phyloP scores from a whole-genome alignment of 352 stramenopile species.

The Globisporangium yorkense region DNA sequence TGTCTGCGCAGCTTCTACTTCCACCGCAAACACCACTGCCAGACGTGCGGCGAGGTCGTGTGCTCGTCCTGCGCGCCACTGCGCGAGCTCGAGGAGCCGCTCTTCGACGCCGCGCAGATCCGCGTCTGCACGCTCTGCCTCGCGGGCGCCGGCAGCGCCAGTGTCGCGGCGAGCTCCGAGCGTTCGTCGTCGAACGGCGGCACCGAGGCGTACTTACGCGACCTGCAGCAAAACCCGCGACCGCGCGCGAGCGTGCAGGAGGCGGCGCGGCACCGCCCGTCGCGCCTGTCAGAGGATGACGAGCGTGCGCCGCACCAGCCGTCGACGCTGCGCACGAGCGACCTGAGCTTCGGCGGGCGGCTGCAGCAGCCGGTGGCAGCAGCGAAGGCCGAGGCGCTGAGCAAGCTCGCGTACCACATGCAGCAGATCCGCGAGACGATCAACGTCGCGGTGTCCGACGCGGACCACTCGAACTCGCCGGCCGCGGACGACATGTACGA shows the following conservation, averaged over 20 bases:
- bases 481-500: slow-evolving; percentile 42
- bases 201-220: slow-evolving; percentile 40
- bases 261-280: slow-evolving; percentile 2
- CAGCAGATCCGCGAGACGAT: slow-evolving; percentile 65
- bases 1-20: slow-evolving; percentile 78
- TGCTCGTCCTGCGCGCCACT: slow-evolving; percentile 68
- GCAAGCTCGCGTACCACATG: slow-evolving; percentile 56
- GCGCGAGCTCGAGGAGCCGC: slow-evolving; percentile 62
- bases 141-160: slow-evolving; percentile 30
- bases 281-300: slow-evolving; percentile 3
- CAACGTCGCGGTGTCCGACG: slow-evolving; percentile 55
- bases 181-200: slow-evolving; percentile 34
- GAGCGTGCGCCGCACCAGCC: slow-evolving; percentile 8
- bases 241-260: slow-evolving; percentile 4
- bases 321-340: slow-evolving; percentile 16
- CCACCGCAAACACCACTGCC: slow-evolving; percentile 71
- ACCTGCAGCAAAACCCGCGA: slow-evolving; percentile 17
- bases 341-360: slow-evolving; percentile 13
- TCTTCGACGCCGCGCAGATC: slow-evolving; percentile 53
- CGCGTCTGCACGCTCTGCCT: slow-evolving; percentile 72
- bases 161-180: slow-evolving; percentile 15
- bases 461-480: slow-evolving; percentile 31
- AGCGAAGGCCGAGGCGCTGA: slow-evolving; percentile 40
- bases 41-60: slow-evolving; percentile 72
- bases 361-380: slow-evolving; percentile 13